phyloP scores from a whole-genome alignment of 495 filamentous ascomycete species.

The Oidiodendron maius region DNA sequence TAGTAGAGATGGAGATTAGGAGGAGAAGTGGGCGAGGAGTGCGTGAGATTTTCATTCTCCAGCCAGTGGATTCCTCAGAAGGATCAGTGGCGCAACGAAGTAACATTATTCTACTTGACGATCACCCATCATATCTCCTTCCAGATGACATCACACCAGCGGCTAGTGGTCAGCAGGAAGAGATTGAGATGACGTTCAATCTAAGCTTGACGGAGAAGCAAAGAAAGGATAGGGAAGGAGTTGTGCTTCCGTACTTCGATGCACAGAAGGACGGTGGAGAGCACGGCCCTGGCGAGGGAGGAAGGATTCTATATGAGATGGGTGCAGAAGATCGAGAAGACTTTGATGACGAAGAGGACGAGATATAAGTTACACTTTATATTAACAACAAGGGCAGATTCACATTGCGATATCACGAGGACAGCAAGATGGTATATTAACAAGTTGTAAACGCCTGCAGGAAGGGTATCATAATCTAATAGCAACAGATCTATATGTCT shows the following conservation, averaged over 20 bases:
- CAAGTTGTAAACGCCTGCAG: too few relatives aligned
- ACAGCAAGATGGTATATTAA: too few relatives aligned
- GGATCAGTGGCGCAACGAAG: background rate
- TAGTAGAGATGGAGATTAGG: constrained; percentile 81
- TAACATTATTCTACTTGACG: constrained; percentile 63
- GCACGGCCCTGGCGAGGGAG: constrained; percentile 71
- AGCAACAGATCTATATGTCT: too few relatives aligned
- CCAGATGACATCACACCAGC: constrained; percentile 13
- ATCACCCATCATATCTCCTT: constrained; percentile 60
- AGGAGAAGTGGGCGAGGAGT: constrained; percentile 74
- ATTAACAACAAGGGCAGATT: too few relatives aligned
- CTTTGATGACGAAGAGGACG: constrained; percentile 98
- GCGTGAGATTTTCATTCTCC: constrained; percentile 69
- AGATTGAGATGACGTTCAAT: constrained; percentile 66
- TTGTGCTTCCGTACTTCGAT: constrained; percentile 93
- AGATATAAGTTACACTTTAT: constrained; percentile 54
- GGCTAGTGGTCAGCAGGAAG: constrained; percentile 41
- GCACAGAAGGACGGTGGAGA: constrained; percentile 79
- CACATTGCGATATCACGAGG: too few relatives aligned
- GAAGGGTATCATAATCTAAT: too few relatives aligned
- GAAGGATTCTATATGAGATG: constrained; percentile 93
- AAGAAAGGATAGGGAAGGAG: constrained; percentile 71
- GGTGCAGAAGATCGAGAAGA: constrained; percentile 78
- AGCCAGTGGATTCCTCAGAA: constrained; percentile 19
- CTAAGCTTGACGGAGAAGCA: constrained; percentile 88